These are phyloP conservation scores for Kalmusia sp. DNA, from an alignment of 2,329 filamentous ascomycete species.

Conservation along the genomic window DNA sequence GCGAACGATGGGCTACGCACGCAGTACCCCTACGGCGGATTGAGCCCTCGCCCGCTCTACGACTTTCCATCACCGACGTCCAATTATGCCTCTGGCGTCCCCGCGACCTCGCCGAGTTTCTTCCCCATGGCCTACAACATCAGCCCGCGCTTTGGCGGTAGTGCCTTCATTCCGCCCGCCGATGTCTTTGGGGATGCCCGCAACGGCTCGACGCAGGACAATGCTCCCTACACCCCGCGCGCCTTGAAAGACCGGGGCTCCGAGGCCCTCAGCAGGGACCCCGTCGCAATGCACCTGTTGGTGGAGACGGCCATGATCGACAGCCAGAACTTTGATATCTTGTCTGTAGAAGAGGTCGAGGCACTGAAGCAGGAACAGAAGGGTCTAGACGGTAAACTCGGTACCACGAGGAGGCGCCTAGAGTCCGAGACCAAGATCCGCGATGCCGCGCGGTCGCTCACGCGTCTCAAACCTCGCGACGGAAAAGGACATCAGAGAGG, in stretches of 20 bases:
- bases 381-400: slow-evolving; percentile 76
- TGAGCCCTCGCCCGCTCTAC: slow-evolving; percentile 42
- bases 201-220: slow-evolving; percentile 33
- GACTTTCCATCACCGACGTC: slow-evolving; percentile 48
- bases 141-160: slow-evolving; percentile 44
- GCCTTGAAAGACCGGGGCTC: slow-evolving; percentile 37
- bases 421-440: slow-evolving; percentile 91
- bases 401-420: slow-evolving; percentile 81
- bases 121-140: slow-evolving; percentile 46
- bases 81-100: slow-evolving; percentile 45
- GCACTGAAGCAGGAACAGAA: slow-evolving; percentile 86
- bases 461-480: slow-evolving; percentile 76
- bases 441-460: slow-evolving; percentile 88
- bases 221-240: slow-evolving; percentile 36
- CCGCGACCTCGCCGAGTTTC: slow-evolving; percentile 41
- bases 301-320: slow-evolving; percentile 93
- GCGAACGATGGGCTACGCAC: slow-evolving; percentile 43
- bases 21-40: slow-evolving; percentile 40
- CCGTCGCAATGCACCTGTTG: slow-evolving; percentile 84
- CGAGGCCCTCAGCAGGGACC: slow-evolving; percentile 55
- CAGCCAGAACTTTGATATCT: slow-evolving; percentile 81
- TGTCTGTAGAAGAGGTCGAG: slow-evolving; percentile 92
- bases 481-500: slow-evolving; percentile 55
- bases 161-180: slow-evolving; percentile 46
- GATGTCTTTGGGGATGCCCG: slow-evolving; percentile 45